These are phyloP conservation scores for Coprinellus aureogranulatus DNA, from an alignment of 768 basidiomycete species.

Conservation along the genomic window DNA sequence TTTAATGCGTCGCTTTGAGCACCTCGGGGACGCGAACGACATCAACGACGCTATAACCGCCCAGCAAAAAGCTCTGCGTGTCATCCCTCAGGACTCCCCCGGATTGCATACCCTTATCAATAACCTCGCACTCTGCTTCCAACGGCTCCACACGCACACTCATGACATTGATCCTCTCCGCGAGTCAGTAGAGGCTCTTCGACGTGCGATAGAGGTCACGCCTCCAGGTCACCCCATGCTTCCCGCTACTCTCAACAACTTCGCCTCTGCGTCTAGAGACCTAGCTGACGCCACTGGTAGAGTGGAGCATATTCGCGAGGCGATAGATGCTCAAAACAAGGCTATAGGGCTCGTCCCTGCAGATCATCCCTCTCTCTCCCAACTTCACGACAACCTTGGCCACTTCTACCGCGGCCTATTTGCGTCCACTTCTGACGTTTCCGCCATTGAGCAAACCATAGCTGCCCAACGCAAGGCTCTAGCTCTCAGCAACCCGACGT, in stretches of 20 bases:
- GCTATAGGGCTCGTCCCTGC: conserved; percentile 19
- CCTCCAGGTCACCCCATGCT: conserved; percentile 6
- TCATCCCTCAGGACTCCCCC: background rate
- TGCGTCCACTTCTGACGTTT: background rate
- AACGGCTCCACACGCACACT: background rate
- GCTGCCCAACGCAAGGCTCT: background rate
- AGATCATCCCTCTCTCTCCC: conserved; percentile 7
- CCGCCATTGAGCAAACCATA: background rate
- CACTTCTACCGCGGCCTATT: conserved; percentile 10
- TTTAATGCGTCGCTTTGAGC: background rate
- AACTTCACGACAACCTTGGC: background rate
- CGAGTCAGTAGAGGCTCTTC: conserved; percentile 7
- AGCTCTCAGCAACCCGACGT: background rate
- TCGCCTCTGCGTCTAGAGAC: background rate
- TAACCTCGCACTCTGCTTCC: conserved; percentile 17
- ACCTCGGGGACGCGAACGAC: conserved; percentile 15
- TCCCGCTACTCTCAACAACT: conserved; percentile 1
- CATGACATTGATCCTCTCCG: conserved; percentile 9
- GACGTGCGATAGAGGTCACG: conserved; percentile 10
- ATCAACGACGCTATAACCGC: conserved; percentile 19
- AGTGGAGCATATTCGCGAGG: background rate
- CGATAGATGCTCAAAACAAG: conserved; percentile 17
- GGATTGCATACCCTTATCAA: background rate
- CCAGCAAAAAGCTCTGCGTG: conserved; percentile 1
- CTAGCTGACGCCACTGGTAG: background rate